Base-by-base conservation (phyloP, 2,329 filamentous ascomycete species). In the Fonsecaea monophora region DNA sequence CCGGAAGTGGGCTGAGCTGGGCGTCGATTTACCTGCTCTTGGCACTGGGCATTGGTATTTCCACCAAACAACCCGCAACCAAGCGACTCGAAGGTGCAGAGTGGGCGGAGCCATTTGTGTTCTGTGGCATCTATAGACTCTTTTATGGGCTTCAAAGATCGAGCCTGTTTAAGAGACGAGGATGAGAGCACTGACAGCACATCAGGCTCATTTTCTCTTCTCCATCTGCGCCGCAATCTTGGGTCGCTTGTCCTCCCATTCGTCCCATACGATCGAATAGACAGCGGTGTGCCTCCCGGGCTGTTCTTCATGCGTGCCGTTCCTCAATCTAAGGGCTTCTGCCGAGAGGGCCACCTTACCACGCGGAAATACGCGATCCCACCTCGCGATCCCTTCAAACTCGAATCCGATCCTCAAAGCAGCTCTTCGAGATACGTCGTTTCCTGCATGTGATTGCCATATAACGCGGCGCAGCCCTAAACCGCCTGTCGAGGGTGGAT, bases 241-340 rank as follows among this genome's bases (percentile, higher is more conserved):
- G 3, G 58, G 58, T 18, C 58, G 18, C 58, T 60, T 60, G 9
- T 60, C 58, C 9, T 60, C 58, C 58, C 58, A 60, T 32, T 60
- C 58, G 4, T 60, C 58, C 58, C 58, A 60, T 15, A 60, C 58
- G 18, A 60, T 53, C 2, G 40, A 50, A 53, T 21, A 60, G 10
- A 53, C 32, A 2, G 58, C 58, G 2, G 40, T 60, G 15, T 60
- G 58, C 42, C 58, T 18, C 1, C 58, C 58, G 0, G 58, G 58
- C 32, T 21, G 8, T 30, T 60, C 58, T 15, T 53, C 45, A 2
- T 21, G 56, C 58, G 58, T 45, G 4, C 58, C 58, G n/a, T 60
- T 60, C 12, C 42, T 38, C 4, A 30, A 10, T 40, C 58, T 53
- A 10, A 60, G 25, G 10, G 30, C 45, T 38, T 60, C 58, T 6